These are phyloP conservation scores for Astrephomene gubernaculifera DNA, from an alignment of 139 green algal species.

Conservation along the genomic window DNA sequence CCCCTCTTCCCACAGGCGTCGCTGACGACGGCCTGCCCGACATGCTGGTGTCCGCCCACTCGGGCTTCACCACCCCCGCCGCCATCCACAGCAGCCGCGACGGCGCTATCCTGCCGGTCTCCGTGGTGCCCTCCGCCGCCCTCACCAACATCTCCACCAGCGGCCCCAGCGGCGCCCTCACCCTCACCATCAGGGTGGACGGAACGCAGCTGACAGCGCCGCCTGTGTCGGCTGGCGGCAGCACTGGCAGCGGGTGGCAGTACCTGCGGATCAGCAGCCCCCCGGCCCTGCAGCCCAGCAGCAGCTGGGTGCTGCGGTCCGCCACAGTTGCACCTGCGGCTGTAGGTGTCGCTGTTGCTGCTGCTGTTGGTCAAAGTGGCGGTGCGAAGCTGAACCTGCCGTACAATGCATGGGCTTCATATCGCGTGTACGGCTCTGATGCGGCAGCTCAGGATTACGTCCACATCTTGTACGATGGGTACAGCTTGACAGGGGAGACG, in stretches of 20 bases:
- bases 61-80: neutral
- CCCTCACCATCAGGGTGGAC: neutral
- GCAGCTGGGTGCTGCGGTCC: neutral
- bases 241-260: neutral
- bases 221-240: neutral
- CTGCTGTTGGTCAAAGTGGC: neutral
- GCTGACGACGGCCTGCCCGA: neutral
- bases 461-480: neutral
- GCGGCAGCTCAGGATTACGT: neutral
- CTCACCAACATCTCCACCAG: neutral
- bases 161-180: neutral
- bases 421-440: neutral
- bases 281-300: neutral
- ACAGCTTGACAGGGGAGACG: neutral
- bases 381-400: neutral
- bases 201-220: neutral
- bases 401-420: slow-evolving; percentile 16
- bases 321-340: no score
- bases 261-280: neutral
- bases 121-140: neutral
- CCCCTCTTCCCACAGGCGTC: neutral
- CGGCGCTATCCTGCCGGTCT: neutral
- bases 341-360: neutral
- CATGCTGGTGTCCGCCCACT: neutral
- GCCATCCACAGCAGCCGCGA: neutral